A percentile compares a stretch with the other conserved stretches of the same genome.
Conservation (phyloP, 1,284 basidiomycete genomes). For the Ustilago esculenta region DNA sequence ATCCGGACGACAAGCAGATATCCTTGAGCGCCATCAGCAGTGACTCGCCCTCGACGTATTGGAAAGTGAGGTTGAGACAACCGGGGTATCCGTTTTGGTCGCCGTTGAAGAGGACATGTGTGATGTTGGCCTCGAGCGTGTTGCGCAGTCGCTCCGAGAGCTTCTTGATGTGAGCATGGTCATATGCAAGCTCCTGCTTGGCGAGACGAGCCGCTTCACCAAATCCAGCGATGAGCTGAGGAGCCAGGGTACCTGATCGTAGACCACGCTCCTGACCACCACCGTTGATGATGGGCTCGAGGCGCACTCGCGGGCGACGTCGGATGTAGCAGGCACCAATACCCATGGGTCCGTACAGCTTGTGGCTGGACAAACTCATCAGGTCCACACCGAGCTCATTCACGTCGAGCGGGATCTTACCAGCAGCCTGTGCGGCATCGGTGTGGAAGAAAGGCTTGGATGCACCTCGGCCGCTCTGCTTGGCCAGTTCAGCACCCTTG, state of each 20-base stretch:
- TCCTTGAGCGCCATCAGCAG: slow-evolving; percentile 98
- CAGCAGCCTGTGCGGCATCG: slow-evolving; percentile 94
- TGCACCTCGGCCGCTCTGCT: slow-evolving; percentile 71
- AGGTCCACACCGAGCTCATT: slow-evolving; percentile 95
- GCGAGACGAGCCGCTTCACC: slow-evolving; percentile 95
- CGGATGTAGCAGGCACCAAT: slow-evolving; percentile 94
- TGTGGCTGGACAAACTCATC: slow-evolving; percentile 96
- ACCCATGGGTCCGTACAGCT: slow-evolving; percentile 98
- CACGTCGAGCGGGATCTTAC: slow-evolving; percentile 76
- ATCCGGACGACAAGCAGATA: slow-evolving; percentile 95
- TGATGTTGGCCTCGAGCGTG: slow-evolving; percentile 83
- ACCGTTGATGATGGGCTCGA: slow-evolving; percentile 94
- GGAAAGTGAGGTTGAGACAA: slow-evolving; percentile 93
- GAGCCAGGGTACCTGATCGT: slow-evolving; percentile 89
- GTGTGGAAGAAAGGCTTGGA: slow-evolving; percentile 87
- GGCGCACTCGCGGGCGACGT: slow-evolving; percentile 86
- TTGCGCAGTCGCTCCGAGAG: slow-evolving; percentile 85
- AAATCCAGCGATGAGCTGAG: slow-evolving; percentile 88
- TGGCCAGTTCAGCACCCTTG: slow-evolving; percentile 74
- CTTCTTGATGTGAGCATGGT: slow-evolving; percentile 79
- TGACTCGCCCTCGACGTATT: slow-evolving; percentile 97
- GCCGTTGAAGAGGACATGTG: slow-evolving; percentile 92
- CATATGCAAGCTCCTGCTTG: slow-evolving; percentile 86
- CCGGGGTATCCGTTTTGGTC: slow-evolving; percentile 74
- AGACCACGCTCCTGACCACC: slow-evolving; percentile 98